Conservation (phyloP, 1,284 basidiomycete genomes). For the Fomitiporia mediterranea region DNA sequence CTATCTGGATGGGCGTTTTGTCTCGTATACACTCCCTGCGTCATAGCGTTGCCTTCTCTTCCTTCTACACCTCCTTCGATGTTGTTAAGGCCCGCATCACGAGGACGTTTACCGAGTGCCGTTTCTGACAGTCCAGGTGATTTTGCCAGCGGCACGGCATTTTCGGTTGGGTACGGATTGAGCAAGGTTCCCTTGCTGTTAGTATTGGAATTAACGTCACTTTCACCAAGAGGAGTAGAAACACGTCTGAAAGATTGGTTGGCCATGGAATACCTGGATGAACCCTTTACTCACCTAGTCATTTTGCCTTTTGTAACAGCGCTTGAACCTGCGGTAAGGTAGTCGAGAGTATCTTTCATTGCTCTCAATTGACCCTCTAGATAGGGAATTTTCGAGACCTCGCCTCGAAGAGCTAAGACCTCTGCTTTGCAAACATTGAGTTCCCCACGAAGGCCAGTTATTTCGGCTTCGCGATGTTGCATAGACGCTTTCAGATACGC, state of each 20-base stretch:
- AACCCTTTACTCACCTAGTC: conserved; percentile 2
- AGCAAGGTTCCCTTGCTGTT: neutral
- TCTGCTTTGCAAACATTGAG: conserved; percentile 15
- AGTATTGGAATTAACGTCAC: conserved; percentile 11
- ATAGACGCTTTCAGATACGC: conserved; percentile 15
- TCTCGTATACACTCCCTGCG: conserved; percentile 35
- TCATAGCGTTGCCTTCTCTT: conserved; percentile 33
- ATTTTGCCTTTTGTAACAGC: conserved; percentile 5
- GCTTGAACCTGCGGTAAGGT: neutral
- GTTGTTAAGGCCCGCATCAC: conserved; percentile 43
- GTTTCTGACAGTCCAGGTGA: conserved; percentile 33
- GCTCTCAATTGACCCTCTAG: conserved; percentile 13
- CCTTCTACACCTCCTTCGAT: conserved; percentile 39
- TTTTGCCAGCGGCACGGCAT: conserved; percentile 18
- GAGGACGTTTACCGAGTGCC: conserved; percentile 56
- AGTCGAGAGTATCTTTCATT: conserved; percentile 9
- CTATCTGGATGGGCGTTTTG: conserved; percentile 40
- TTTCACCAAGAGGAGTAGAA: conserved; percentile 17
- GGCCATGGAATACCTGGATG: neutral
- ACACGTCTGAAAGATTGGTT: conserved; percentile 10
- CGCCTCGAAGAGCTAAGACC: conserved; percentile 8
- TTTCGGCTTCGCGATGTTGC: conserved; percentile 16
- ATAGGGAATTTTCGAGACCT: conserved; percentile 8
- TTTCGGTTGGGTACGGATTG: neutral
- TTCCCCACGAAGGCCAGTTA: conserved; percentile 12